Evolutionary conservation across 257 asterid species (phyloP), one percentile per base, ranked within the genome.

Genomic region (Gardenia jasminoides): DNA sequence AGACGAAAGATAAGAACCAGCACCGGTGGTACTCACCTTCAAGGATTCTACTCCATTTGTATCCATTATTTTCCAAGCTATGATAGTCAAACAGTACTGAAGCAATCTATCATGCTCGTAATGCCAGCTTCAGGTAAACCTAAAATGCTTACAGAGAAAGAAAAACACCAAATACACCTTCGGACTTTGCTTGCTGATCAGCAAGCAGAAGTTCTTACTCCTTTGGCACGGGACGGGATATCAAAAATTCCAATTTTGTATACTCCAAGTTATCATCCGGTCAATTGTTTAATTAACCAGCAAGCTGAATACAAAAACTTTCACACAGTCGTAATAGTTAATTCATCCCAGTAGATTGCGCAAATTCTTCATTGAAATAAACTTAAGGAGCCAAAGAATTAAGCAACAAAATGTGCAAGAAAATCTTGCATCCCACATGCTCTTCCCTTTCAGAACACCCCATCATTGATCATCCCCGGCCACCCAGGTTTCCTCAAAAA

Each of bases 371-470:
- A 5, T 75, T 10, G 20, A 56, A 74, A 9, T 24, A 31, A 26
- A 30, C 46, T 41, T 26, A 43, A 76, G 77, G 7, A 73, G 22
- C 30, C n/a, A 19, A 43, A 41, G 41, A 61, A 43, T 36, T 16
- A 54, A 50, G 12, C 22, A 28, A 30, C 3, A 58, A 61, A 61
- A 19, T 6, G n/a, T 41, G 67, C 70, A 59, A 3, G 71, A 54
- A 74, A 36, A 39, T n/a, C 56, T 3, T 19, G 28, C n/a, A 62
- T 6, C 16, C 59, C 72, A 76, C 79, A 64, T 76, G 72, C 54
- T 43, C 10, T 76, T 76, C 43, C 24, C 79, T 75, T 61, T 5
- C 31, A 70, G 22, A 62, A 62, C 10, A 64, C 61, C 61, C 69
- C 46, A 10, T n/a, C 33, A 62, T n/a, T 26, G 36, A 43, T 56